Percentiles rank a stretch among this genome's conserved stretches.
phyloP scores from a whole-genome alignment of 805 yeast genomes.

The Candida piceae region DNA sequence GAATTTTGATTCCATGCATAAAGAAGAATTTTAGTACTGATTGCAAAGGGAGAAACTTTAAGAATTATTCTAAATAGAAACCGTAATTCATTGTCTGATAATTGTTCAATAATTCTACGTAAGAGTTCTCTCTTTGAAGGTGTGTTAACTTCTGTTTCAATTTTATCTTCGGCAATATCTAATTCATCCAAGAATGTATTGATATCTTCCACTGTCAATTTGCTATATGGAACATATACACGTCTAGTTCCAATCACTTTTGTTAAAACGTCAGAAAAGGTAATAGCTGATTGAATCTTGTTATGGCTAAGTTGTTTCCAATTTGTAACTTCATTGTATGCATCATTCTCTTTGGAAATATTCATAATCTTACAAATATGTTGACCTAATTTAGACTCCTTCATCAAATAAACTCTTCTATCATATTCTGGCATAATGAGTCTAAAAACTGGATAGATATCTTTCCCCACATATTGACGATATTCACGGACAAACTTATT shows the following conservation, averaged over 20 bases:
- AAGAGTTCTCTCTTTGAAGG: slow-evolving; percentile 4
- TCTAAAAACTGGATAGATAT: slow-evolving; percentile 64
- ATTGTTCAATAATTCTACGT: slow-evolving; percentile 42
- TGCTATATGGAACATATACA: slow-evolving; percentile 29
- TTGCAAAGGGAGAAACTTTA: slow-evolving; percentile 48
- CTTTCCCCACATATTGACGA: slow-evolving; percentile 50
- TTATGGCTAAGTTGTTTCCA: slow-evolving; percentile 44
- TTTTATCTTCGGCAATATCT: slow-evolving; percentile 11
- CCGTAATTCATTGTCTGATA: slow-evolving; percentile 32
- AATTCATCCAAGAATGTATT: slow-evolving; percentile 39
- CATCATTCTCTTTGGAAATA: slow-evolving; percentile 56
- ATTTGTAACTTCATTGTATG: slow-evolving; percentile 43
- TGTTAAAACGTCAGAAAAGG: slow-evolving; percentile 45
- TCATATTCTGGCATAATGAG: slow-evolving; percentile 63
- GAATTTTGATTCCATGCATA: slow-evolving; percentile 79
- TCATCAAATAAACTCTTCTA: slow-evolving; percentile 48
- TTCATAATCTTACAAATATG: slow-evolving; percentile 46
- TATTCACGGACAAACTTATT: slow-evolving; percentile 43
- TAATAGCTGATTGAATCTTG: slow-evolving; percentile 31
- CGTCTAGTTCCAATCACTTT: slow-evolving; percentile 48
- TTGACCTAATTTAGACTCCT: slow-evolving; percentile 56
- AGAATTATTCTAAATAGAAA: slow-evolving; percentile 67
- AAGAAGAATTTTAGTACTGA: slow-evolving; percentile 56
- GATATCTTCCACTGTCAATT: slow-evolving; percentile 43
- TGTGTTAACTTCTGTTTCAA: slow-evolving; percentile 1